Evolutionary conservation across 2,329 filamentous ascomycete genomes (phyloP).

Genomic region (Ophiostoma populinum): DNA sequence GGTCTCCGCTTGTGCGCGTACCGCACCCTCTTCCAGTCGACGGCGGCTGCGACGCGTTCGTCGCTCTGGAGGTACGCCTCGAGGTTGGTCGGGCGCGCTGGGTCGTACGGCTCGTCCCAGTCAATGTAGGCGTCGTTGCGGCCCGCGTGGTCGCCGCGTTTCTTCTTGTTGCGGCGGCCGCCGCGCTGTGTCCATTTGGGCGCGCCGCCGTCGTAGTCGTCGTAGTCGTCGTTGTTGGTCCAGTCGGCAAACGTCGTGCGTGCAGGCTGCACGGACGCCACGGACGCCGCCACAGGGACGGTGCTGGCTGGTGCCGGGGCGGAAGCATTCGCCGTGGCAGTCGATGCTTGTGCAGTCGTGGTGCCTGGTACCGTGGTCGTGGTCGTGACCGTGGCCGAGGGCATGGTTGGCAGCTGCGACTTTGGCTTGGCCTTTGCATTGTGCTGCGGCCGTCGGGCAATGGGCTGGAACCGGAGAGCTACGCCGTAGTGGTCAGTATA

Average conservation of each 20-base stretch:
- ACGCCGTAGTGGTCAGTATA: no score
- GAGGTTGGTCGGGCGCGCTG: slow-evolving; percentile 63
- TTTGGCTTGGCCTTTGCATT: slow-evolving; percentile 47
- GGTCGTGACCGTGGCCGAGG: not conserved
- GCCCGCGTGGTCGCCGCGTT: slow-evolving; percentile 44
- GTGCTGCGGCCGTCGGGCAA: slow-evolving; percentile 53
- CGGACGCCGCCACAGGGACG: not conserved
- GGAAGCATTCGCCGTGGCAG: no score
- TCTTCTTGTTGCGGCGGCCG: slow-evolving; percentile 36
- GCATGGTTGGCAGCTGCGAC: slow-evolving; percentile 8
- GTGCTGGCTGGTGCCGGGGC: slow-evolving; percentile 11
- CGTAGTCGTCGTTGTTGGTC: slow-evolving; percentile 23
- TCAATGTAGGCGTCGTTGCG: slow-evolving; percentile 38
- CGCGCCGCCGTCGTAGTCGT: slow-evolving; percentile 14
- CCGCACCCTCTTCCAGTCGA: slow-evolving; percentile 71
- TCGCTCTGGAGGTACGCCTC: slow-evolving; percentile 74
- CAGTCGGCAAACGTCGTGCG: slow-evolving; percentile 59
- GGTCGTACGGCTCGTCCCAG: slow-evolving; percentile 88
- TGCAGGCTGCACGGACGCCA: not conserved
- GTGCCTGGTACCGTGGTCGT: slow-evolving; percentile 9
- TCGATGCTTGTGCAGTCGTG: no score
- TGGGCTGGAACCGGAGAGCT: slow-evolving; percentile 72
- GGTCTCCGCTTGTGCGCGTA: slow-evolving; percentile 48
- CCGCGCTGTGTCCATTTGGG: slow-evolving; percentile 52
- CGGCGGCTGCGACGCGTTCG: slow-evolving; percentile 61